Evolutionary conservation across 2,329 filamentous ascomycete species (phyloP).

Genomic region (Alternaria solani): DNA sequence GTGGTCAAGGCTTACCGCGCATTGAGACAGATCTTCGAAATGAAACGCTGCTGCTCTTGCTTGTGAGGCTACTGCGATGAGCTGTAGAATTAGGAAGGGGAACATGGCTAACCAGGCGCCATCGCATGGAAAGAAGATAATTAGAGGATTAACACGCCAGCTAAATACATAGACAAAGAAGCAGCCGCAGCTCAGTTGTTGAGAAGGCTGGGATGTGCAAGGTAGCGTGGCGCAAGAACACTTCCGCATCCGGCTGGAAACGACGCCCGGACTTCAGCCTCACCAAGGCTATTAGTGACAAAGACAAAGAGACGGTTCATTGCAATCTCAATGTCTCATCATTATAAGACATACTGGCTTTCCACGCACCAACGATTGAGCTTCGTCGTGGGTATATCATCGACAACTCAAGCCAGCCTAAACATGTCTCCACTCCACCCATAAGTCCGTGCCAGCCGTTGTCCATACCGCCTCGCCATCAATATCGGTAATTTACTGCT

Average conservation of each 20-base stretch:
- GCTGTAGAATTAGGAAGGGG: not conserved
- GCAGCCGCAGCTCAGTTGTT: not conserved
- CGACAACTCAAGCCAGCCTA: not conserved
- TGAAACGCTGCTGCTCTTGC: not conserved
- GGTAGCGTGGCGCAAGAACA: not conserved
- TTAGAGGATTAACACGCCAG: not conserved
- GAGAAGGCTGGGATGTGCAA: not conserved
- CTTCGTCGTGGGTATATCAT: not conserved
- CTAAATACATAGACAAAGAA: not conserved
- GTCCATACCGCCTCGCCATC: constrained; percentile 58
- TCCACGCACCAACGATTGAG: not conserved
- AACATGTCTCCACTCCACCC: constrained; percentile 53
- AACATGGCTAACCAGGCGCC: not conserved
- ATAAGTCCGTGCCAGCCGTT: constrained; percentile 60
- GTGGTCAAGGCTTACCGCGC: not conserved
- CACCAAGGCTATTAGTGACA: not conserved
- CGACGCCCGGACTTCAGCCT: not conserved
- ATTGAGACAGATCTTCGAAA: not conserved
- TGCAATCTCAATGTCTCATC: accelerated
- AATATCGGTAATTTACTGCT: constrained; percentile 60
- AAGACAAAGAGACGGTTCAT: not conserved
- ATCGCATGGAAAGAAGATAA: not conserved
- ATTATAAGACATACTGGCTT: accelerated
- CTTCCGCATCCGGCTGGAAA: not conserved
- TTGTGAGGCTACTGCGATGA: not conserved